Percentiles rank a stretch among this genome's conserved stretches.
These are phyloP conservation scores for Canavalia gladiata DNA, from an alignment of 306 rosid species.

Conservation along the genomic window DNA sequence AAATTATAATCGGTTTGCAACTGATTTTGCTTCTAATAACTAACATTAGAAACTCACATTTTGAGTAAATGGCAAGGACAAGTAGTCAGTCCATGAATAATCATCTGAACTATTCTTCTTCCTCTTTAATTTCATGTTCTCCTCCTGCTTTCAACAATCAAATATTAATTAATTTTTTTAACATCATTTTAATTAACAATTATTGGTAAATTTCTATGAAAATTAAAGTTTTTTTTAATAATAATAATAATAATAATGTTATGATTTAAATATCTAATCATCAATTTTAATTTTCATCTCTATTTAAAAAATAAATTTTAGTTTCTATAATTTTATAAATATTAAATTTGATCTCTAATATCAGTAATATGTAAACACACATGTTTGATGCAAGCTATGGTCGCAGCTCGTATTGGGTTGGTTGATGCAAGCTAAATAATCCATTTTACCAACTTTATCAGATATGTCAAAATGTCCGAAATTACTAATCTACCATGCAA, in stretches of 20 bases:
- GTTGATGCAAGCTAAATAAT: too few relatives aligned
- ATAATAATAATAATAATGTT: too few relatives aligned
- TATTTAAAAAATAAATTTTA: too few relatives aligned
- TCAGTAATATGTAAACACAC: too few relatives aligned
- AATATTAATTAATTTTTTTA: neutral
- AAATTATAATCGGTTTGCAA: neutral
- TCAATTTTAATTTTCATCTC: too few relatives aligned
- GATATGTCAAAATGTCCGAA: too few relatives aligned
- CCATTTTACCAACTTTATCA: too few relatives aligned
- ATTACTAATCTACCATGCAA: neutral
- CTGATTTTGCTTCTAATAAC: neutral
- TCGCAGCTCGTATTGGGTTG: too few relatives aligned
- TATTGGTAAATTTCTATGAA: neutral
- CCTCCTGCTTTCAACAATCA: slow-evolving; percentile 64
- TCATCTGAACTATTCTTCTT: slow-evolving; percentile 54
- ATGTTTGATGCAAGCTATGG: too few relatives aligned
- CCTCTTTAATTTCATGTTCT: slow-evolving; percentile 83
- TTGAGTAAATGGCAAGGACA: slow-evolving; percentile 82
- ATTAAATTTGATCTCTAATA: too few relatives aligned
- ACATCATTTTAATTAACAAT: neutral
- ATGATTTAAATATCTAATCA: too few relatives aligned
- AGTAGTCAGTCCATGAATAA: slow-evolving; percentile 82
- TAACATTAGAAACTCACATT: slow-evolving; percentile 64
- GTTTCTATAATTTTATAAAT: too few relatives aligned
- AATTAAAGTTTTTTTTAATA: neutral